Conservation (phyloP, 2,329 filamentous ascomycete genomes). For the Aureobasidium namibiae region DNA sequence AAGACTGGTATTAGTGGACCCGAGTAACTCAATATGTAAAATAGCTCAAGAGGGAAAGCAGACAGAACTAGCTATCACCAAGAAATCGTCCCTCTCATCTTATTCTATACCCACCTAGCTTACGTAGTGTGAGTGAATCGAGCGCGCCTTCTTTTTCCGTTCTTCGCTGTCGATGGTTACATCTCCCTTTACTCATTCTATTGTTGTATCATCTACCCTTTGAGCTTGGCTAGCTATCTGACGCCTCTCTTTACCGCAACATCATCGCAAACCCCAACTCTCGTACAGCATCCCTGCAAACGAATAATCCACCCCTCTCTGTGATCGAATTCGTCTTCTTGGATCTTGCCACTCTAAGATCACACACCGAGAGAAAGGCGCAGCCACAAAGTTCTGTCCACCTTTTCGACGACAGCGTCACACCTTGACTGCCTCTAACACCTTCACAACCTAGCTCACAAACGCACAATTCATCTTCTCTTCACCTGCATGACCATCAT, state of each 20-base stretch:
- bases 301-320: neutral
- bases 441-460: neutral
- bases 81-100: neutral
- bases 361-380: neutral
- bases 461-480: too few species aligned
- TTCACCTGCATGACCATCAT: neutral
- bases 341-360: too few species aligned
- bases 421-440: neutral
- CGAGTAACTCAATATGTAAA: neutral
- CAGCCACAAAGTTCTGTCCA: neutral
- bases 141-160: too few species aligned
- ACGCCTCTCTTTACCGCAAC: neutral
- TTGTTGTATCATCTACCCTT: neutral
- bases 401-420: too few species aligned
- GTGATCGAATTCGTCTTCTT: neutral
- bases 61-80: neutral
- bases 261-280: neutral
- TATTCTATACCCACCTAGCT: too few species aligned
- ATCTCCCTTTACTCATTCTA: neutral
- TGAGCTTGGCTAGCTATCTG: neutral
- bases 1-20: neutral
- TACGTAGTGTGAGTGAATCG: too few species aligned
- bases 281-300: neutral
- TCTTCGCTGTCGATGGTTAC: too few species aligned
- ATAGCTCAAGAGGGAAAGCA: neutral